Conservation (phyloP, 2,329 filamentous ascomycete species). For the Tolypocladium endophyticum region DNA sequence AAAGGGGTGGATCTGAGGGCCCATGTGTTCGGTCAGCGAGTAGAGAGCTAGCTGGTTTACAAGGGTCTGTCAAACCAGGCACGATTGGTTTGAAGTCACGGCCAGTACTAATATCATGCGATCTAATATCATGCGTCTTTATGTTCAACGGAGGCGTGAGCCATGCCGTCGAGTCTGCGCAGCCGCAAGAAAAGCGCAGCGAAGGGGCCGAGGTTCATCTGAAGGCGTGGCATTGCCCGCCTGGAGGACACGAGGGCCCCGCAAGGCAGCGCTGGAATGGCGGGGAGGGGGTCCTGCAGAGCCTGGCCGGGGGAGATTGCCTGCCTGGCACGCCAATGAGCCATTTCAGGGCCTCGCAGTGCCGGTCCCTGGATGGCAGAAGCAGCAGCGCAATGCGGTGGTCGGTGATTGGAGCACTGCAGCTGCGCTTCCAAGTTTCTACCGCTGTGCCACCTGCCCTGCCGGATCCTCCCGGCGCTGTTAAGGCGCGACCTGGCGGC, state of each 20-base stretch:
- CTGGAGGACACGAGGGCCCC: not conserved
- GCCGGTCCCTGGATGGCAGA: not conserved
- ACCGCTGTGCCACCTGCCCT: conserved; percentile 1
- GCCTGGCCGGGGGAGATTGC: not conserved
- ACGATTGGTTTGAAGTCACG: too few species aligned
- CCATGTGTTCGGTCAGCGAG: not conserved
- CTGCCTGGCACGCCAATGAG: too few species aligned
- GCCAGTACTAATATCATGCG: too few species aligned
- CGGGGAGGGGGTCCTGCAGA: not conserved
- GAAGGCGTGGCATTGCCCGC: not conserved
- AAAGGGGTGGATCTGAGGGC: not conserved
- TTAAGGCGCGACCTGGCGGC: not conserved
- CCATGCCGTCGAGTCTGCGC: not conserved
- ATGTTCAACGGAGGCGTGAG: not conserved
- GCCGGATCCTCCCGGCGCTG: conserved; percentile 5
- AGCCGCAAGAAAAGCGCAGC: not conserved
- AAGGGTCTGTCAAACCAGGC: not conserved
- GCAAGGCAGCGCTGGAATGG: not conserved
- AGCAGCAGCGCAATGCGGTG: not conserved
- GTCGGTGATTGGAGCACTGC: not conserved
- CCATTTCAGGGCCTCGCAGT: not conserved
- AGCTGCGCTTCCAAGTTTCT: not conserved
- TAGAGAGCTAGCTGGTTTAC: not conserved
- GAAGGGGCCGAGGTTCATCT: not conserved
- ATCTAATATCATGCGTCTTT: not conserved